Base-by-base conservation (phyloP, 768 basidiomycete species). In the Pleurotus djamor region DNA sequence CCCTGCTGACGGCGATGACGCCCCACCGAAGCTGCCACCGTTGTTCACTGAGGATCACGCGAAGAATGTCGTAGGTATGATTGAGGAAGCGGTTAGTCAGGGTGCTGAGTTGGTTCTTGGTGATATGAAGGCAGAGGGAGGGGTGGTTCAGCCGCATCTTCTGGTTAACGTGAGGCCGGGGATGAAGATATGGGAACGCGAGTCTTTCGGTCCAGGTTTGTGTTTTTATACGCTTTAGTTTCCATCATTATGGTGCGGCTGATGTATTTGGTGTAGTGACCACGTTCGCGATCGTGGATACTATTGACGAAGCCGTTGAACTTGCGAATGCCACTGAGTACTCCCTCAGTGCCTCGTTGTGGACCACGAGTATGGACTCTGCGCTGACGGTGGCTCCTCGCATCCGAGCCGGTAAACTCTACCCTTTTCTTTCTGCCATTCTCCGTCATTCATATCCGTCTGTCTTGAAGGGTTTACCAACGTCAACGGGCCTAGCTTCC, bases 191-290 rank as follows among this genome's bases (percentile, higher is more conserved):
- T 87, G 84, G 84, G 75, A 83, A 21, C 66, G 76, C 34, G 88
- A 90, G 69, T 79, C 80, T 0, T 89, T 89, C 68, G 85, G 85
- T 0, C 87, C 83, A 52, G 82, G 83, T 82, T 41, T 16, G 12
- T 12, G 66, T 48, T 21, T 8, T 13, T 41, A 14, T 41, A 41
- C 9, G 10, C n/a, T 41, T n/a, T 1, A n/a, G n/a, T 41, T 10
- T 4, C 4, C 38, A 33, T 5, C 47, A 34, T 48, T 50, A 28
- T 38, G 9, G 21, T 49, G 17, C 28, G 12, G 14, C 43, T 17
- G 37, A 4, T 52, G 36, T 36, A 5, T 3, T 2, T 17, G 2
- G 45, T 33, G 8, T 66, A 78, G 80, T 84, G 0, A 68, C 83
- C 5, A 74, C 72, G 8, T 69, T 86, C 51, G 72, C 76, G 1